Percentiles rank a stretch among this genome's conserved stretches.
phyloP scores from a whole-genome alignment of 1,284 basidiomycete genomes.

The Mycosarcoma mackinlayi region DNA sequence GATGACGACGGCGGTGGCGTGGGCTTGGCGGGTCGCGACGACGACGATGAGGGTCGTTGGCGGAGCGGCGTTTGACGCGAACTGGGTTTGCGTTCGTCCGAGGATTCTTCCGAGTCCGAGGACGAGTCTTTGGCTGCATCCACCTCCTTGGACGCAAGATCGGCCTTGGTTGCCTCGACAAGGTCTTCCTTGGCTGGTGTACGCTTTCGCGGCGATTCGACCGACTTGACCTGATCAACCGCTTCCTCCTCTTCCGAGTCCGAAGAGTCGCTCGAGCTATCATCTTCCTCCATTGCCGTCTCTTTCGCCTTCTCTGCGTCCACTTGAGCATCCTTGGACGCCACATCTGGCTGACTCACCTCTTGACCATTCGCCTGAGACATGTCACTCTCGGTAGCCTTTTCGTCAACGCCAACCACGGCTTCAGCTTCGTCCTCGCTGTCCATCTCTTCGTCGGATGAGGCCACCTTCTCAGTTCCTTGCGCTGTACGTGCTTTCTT shows the following conservation, averaged over 20 bases:
- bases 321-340: slow-evolving; percentile 3
- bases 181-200: slow-evolving; percentile 11
- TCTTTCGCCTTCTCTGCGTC: slow-evolving; percentile 4
- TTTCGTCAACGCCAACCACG: slow-evolving; percentile 19
- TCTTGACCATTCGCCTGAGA: slow-evolving; percentile 4
- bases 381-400: not conserved
- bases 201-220: slow-evolving; percentile 14
- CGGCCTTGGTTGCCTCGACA: not conserved
- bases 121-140: not conserved
- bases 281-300: slow-evolving; percentile 16
- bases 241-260: slow-evolving; percentile 32
- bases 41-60: not conserved
- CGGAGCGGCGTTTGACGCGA: not conserved
- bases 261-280: slow-evolving; percentile 6
- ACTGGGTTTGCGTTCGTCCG: slow-evolving; percentile 6
- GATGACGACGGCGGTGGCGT: slow-evolving; percentile 8
- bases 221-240: slow-evolving; percentile 32
- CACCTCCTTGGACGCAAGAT: not conserved
- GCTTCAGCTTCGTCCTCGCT: slow-evolving; percentile 45
- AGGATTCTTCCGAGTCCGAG: not conserved
- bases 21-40: slow-evolving; percentile 4
- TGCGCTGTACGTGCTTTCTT: slow-evolving; percentile 27
- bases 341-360: slow-evolving; percentile 2
- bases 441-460: slow-evolving; percentile 33
- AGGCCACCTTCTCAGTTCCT: slow-evolving; percentile 8